phyloP scores from a whole-genome alignment of 2,329 filamentous ascomycete genomes.

The Emergomyces africanus region DNA sequence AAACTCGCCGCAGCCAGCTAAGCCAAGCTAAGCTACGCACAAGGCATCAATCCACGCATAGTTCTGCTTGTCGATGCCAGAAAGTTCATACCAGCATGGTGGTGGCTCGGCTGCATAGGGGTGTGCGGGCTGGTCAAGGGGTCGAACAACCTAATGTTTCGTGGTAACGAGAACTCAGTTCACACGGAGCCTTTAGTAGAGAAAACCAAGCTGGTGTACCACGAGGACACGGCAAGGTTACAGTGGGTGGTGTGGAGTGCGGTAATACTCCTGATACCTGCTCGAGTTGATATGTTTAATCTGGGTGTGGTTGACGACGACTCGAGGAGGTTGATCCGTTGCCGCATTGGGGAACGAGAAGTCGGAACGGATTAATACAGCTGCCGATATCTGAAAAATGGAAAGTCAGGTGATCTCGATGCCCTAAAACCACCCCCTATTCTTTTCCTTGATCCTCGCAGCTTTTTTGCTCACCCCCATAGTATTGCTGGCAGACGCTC shows the following conservation, averaged over 20 bases:
- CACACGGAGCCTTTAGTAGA: neutral
- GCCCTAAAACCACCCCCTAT: too few relatives aligned
- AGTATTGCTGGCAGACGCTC: too few relatives aligned
- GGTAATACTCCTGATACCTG: neutral
- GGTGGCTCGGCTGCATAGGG: neutral
- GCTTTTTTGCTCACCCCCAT: too few relatives aligned
- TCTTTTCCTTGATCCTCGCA: too few relatives aligned
- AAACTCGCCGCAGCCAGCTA: constrained; percentile 2
- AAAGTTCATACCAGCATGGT: neutral
- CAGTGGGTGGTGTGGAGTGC: neutral
- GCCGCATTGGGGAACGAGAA: neutral
- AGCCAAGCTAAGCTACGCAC: neutral
- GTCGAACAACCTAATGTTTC: neutral
- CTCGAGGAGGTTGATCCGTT: neutral
- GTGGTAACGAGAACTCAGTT: too few relatives aligned
- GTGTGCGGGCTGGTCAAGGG: neutral
- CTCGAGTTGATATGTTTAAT: neutral
- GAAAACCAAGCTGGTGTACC: neutral
- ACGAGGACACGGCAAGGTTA: neutral
- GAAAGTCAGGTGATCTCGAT: neutral
- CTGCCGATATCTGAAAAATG: too few relatives aligned
- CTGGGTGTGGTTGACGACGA: neutral
- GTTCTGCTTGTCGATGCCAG: neutral
- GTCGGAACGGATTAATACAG: neutral
- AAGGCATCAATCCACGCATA: constrained; percentile 2